These are phyloP conservation scores for Citrullus amarus DNA, from an alignment of 306 rosid species.

Conservation along the genomic window DNA sequence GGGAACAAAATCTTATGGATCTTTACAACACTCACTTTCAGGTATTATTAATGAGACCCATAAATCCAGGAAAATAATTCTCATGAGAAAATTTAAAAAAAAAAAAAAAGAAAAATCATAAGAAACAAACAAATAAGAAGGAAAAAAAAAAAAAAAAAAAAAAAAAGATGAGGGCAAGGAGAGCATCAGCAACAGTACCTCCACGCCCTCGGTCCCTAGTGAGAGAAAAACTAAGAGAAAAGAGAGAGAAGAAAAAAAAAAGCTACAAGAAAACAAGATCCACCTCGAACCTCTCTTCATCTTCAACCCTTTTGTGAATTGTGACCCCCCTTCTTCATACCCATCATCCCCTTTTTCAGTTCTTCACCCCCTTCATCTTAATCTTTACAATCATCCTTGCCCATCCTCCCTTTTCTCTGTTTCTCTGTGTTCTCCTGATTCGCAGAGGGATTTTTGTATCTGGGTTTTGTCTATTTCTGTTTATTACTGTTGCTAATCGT, in stretches of 20 bases:
- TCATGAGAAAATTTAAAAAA: neutral
- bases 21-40: slow-evolving; percentile 12
- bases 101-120: neutral
- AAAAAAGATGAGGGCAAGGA: neutral
- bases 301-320: slow-evolving; percentile 3
- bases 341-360: neutral
- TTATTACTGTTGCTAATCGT: neutral
- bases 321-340: neutral
- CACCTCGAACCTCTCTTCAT: slow-evolving; percentile 88
- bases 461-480: neutral
- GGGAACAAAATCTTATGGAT: slow-evolving; percentile 11
- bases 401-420: neutral
- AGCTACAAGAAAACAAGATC: slow-evolving; percentile 69
- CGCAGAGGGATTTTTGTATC: neutral
- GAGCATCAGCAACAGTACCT: slow-evolving; percentile 1
- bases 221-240: neutral
- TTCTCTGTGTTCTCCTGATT: neutral
- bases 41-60: slow-evolving; percentile 13
- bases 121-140: neutral
- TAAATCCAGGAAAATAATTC: slow-evolving; percentile 11
- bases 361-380: neutral
- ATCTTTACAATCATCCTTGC: neutral
- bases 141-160: neutral
- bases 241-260: slow-evolving; percentile 8
- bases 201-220: slow-evolving; percentile 8